Base-by-base conservation (phyloP, 768 basidiomycete species). In the Fistulinella prunicolor region DNA sequence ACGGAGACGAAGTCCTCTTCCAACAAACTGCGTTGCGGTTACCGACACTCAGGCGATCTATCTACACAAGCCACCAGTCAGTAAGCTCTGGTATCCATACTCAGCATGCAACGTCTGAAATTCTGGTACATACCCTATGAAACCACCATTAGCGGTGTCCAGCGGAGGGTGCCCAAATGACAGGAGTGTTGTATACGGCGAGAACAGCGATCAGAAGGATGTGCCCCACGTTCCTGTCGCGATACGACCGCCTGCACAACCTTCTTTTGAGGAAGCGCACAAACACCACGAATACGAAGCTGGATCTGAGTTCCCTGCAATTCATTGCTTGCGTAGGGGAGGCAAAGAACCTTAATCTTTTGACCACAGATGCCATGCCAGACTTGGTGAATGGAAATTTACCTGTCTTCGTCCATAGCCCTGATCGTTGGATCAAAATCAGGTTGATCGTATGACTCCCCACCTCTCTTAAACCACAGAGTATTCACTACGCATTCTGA, bases 361-460 rank as follows among this genome's bases (percentile, higher is more conserved):
- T 64, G 47, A 35, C 51, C 41, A 57, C 60, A 54, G 24, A 49
- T 14, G 53, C 58, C 23, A 60, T 55, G 51, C 66, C 65, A 23
- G 51, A 62, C 29, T 49, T 66, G n/a, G 53, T 54, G 29, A 54
- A 47, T 1, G 53, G 60, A 10, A 44, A 57, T 22, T 46, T 53
- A 23, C 55, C 56, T 8, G 41, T 71, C 20, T 53, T 68, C 13
- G 43, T 23, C 3, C 46, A 47, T 3, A 57, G n/a, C n/a, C 38
- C 49, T 32, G 65, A 63, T 20, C 54, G 71, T 14, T 60, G 64
- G 47, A 55, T 73, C n/a, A 71, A 64, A 51, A 32, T 75, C 42
- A 60, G 62, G 48, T 49, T 74, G 26, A 50, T 64, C 30, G 75
- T 77, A 51, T 40, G n/a, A 66, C 39, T 3, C 19, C 2, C 16